Evolutionary conservation across 495 filamentous ascomycete genomes (phyloP), one percentile per base, ranked within the genome.

Genomic region (Durotheca rogersii): DNA sequence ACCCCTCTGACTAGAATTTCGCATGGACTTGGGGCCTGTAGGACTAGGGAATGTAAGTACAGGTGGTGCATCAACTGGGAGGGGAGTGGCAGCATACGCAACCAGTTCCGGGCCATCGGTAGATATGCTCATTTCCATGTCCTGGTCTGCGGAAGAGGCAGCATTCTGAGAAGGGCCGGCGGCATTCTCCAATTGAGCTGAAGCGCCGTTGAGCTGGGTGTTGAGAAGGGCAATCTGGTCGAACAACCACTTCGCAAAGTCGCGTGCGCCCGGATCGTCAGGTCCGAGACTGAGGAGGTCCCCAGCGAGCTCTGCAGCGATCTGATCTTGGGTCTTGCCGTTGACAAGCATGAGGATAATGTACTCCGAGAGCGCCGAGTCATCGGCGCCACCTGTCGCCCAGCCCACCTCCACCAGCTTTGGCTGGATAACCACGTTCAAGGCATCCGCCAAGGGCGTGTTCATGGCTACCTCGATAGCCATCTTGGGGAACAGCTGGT

Each of bases 271-370:
- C 42, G 84, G 81, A 63, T 95, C 89, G 40, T 94, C 90, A 43
- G 88, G 84, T 0, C 82, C 84, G 1, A 96, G 81, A 19, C 81
- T 84, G 1, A 98, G 80, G 31, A 97, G 80, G 58, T 98, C 94
- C 48, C 86, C 88, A 6, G 90, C 85, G 9, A 97, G 82, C 64
- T 98, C 93, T 19, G 81, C 80, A 3, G 90, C 88, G 53, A 97
- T 90, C 60, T 95, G 85, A 34, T 89, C 82, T 64, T 93, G 84
- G 5, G 85, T 88, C 70, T 95, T 96, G 47, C 90, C 88, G 67
- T 96, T 96, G 47, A 86, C 88, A 20, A 98, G 79, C 92, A 96
- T 97, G 43, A 96, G 78, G 35, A 96, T 86, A 53, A 98, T 92
- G 67, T 96, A 98, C 70, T 98, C 93, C 32, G 89, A 85, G 47